These are phyloP conservation scores for Cutaneotrichosporon cutaneum DNA, from an alignment of 1,284 basidiomycete genomes.

Conservation along the genomic window DNA sequence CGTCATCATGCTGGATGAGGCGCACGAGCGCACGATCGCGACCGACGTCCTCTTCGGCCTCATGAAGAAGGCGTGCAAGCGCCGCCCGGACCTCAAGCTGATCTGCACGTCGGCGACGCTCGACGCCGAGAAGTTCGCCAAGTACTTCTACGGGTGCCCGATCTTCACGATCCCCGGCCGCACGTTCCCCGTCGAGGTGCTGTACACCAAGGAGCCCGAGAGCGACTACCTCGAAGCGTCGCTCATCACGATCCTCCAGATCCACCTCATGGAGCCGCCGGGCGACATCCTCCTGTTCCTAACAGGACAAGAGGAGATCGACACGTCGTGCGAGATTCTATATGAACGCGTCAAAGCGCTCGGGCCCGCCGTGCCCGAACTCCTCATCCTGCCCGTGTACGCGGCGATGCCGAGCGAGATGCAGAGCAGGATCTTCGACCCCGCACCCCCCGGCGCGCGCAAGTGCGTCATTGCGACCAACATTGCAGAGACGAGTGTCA, in stretches of 20 bases:
- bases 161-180: slow-evolving; percentile 99
- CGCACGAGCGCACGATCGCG: slow-evolving; percentile 95
- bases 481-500: slow-evolving; percentile 97
- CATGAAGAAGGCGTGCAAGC: slow-evolving; percentile 92
- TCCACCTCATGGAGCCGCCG: slow-evolving; percentile 94
- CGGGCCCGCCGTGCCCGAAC: slow-evolving; percentile 93
- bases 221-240: slow-evolving; percentile 97
- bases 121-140: slow-evolving; percentile 99
- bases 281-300: slow-evolving; percentile 96
- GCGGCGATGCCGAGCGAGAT: slow-evolving; percentile 97
- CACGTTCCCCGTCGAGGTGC: slow-evolving; percentile 94
- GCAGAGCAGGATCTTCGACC: slow-evolving; percentile 96
- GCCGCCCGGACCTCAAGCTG: slow-evolving; percentile 90
- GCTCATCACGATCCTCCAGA: slow-evolving; percentile 98
- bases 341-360: slow-evolving; percentile 98
- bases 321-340: slow-evolving; percentile 93
- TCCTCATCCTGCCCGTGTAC: slow-evolving; percentile 95
- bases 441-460: slow-evolving; percentile 90
- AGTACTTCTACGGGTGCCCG: slow-evolving; percentile 96
- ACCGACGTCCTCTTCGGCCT: slow-evolving; percentile 97
- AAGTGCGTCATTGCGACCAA: slow-evolving; percentile 99
- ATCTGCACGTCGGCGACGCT: slow-evolving; percentile 98
- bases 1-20: slow-evolving; percentile 97
- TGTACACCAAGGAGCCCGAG: slow-evolving; percentile 98
- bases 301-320: slow-evolving; percentile 98